These are phyloP conservation scores for Monosporozyma siamensis DNA, from an alignment of 805 yeast genomes.

Conservation along the genomic window DNA sequence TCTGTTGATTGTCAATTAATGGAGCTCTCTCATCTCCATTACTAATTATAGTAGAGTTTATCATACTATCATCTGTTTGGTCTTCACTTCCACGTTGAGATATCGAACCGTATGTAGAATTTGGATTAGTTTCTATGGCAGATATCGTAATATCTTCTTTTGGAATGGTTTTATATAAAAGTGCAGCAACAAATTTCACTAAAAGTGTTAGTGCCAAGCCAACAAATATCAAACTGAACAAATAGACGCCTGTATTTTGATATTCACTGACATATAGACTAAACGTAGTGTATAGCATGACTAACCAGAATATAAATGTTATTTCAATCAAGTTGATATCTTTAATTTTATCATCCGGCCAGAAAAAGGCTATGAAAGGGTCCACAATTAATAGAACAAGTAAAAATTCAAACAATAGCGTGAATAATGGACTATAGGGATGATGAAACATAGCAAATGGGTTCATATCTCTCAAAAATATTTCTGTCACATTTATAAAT, in stretches of 20 bases:
- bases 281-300: slow-evolving; percentile 42
- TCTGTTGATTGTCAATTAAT: slow-evolving; percentile 8
- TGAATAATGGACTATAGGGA: slow-evolving; percentile 40
- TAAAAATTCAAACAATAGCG: slow-evolving; percentile 40
- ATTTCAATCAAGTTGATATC: slow-evolving; percentile 47
- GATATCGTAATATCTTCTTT: neutral
- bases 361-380: slow-evolving; percentile 29
- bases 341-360: slow-evolving; percentile 46
- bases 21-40: slow-evolving; percentile 29
- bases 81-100: neutral
- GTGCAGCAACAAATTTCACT: slow-evolving; percentile 1
- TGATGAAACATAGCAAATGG: slow-evolving; percentile 45
- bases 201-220: slow-evolving; percentile 6
- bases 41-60: neutral
- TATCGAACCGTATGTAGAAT: neutral
- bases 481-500: slow-evolving; percentile 30
- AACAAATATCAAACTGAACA: slow-evolving; percentile 38
- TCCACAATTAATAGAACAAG: slow-evolving; percentile 49
- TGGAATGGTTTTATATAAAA: slow-evolving; percentile 1
- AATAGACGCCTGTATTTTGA: slow-evolving; percentile 40
- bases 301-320: slow-evolving; percentile 48
- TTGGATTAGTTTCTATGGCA: neutral
- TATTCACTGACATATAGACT: slow-evolving; percentile 40
- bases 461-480: slow-evolving; percentile 36
- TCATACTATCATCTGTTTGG: neutral